A percentile compares a stretch with the other conserved stretches of the same genome.
These are phyloP conservation scores for Phytopythium montanum DNA, from an alignment of 352 stramenopile species.

Conservation along the genomic window DNA sequence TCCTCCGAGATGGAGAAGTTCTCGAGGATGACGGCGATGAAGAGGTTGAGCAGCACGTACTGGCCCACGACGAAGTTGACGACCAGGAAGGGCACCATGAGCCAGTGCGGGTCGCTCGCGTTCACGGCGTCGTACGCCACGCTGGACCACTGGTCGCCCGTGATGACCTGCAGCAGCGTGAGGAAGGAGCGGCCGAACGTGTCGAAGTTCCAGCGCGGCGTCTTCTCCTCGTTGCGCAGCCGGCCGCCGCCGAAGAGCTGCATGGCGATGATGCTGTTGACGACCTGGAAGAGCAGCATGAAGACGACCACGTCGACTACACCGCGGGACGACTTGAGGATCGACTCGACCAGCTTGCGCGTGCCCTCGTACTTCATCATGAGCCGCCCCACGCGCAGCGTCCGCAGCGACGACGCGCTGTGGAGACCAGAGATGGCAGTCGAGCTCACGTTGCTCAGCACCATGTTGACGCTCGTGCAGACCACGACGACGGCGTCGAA, in stretches of 20 bases:
- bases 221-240: constrained; percentile 34
- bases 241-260: constrained; percentile 67
- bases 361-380: constrained; percentile 84
- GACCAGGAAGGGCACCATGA: constrained; percentile 75
- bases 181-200: constrained; percentile 67
- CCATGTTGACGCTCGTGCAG: constrained; percentile 62
- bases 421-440: constrained; percentile 56
- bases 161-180: constrained; percentile 76
- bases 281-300: constrained; percentile 70
- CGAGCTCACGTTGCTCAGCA: constrained; percentile 58
- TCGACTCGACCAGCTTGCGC: constrained; percentile 71
- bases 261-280: constrained; percentile 76
- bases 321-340: constrained; percentile 75
- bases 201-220: constrained; percentile 79
- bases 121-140: constrained; percentile 74
- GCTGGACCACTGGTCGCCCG: constrained; percentile 73
- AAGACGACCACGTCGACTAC: constrained; percentile 75
- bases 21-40: constrained; percentile 82
- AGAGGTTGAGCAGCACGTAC: constrained; percentile 80
- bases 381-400: constrained; percentile 60
- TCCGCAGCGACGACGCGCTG: constrained; percentile 63
- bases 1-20: constrained; percentile 82
- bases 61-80: constrained; percentile 74
- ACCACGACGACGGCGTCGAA: constrained; percentile 74
- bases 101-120: constrained; percentile 52